phyloP scores from a whole-genome alignment of 805 yeast genomes.

The Lachancea fermentati region DNA sequence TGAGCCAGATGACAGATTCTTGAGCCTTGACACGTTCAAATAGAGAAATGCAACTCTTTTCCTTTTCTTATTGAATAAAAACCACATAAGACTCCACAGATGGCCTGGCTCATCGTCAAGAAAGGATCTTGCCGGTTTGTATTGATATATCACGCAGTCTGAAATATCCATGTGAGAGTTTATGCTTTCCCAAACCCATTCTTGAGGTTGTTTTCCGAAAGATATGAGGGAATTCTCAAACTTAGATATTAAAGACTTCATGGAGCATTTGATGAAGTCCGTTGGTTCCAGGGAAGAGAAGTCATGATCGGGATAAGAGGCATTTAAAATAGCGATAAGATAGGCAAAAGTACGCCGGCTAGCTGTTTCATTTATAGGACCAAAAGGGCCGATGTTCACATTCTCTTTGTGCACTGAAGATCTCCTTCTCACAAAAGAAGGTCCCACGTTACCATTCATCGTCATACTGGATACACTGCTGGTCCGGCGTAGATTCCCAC shows the following conservation, averaged over 20 bases:
- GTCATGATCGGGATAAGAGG: constrained; percentile 94
- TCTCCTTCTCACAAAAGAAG: constrained; percentile 17
- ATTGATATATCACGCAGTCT: constrained; percentile 57
- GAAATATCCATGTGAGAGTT: constrained; percentile 68
- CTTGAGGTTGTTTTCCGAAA: constrained; percentile 48
- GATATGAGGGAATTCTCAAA: constrained; percentile 75
- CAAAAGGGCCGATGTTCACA: constrained; percentile 64
- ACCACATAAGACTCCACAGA: constrained; percentile 67
- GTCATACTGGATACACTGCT: constrained; percentile 22
- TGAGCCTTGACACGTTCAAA: constrained; percentile 49
- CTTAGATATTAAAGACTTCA: constrained; percentile 49
- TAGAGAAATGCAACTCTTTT: constrained; percentile 87
- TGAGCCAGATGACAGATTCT: constrained; percentile 32
- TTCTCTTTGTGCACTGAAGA: constrained; percentile 25
- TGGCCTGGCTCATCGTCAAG: constrained; percentile 36
- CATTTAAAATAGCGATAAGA: constrained; percentile 81
- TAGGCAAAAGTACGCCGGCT: constrained; percentile 88
- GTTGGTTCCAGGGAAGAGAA: constrained; percentile 80
- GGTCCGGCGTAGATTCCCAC: constrained; percentile 18
- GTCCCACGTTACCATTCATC: constrained; percentile 1
- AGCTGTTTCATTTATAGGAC: constrained; percentile 81
- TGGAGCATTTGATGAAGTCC: constrained; percentile 52
- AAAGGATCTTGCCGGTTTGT: constrained; percentile 38
- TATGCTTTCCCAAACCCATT: constrained; percentile 85
- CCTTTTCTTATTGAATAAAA: constrained; percentile 82